Conservation (phyloP, 768 basidiomycete genomes). For the Pulveroboletus sp. region DNA sequence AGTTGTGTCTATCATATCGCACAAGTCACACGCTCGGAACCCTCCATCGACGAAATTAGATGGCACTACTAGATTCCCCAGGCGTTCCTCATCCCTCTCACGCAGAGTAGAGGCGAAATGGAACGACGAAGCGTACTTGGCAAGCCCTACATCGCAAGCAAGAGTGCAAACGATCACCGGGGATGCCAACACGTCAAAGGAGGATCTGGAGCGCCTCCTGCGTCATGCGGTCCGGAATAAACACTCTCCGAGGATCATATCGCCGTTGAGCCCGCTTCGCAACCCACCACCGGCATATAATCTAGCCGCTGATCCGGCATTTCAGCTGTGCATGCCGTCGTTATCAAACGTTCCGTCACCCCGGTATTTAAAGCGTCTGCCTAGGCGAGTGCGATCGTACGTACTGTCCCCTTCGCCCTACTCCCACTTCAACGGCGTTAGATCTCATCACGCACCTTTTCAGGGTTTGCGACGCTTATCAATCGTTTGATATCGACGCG, state of each 20-base stretch:
- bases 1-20: conserved; percentile 17
- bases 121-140: background rate
- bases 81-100: conserved; percentile 10
- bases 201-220: conserved; percentile 25
- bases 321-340: conserved; percentile 22
- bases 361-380: conserved; percentile 16
- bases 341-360: conserved; percentile 16
- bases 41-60: background rate
- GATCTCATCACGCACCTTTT: conserved; percentile 4
- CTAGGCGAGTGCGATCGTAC: conserved; percentile 27
- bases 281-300: conserved; percentile 3
- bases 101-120: conserved; percentile 4
- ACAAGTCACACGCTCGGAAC: conserved; percentile 6
- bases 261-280: conserved; percentile 32
- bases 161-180: background rate
- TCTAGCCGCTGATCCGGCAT: conserved; percentile 18
- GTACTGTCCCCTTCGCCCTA: conserved; percentile 5
- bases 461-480: conserved; percentile 26
- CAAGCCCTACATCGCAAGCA: background rate
- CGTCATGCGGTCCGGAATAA: conserved; percentile 24
- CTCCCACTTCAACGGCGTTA: background rate
- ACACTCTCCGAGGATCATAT: conserved; percentile 26
- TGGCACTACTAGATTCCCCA: conserved; percentile 1
- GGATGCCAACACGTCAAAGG: conserved; percentile 6
- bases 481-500: conserved; percentile 16